These are phyloP conservation scores for Geoglossum glabrum DNA, from an alignment of 495 filamentous ascomycete species.

Conservation along the genomic window DNA sequence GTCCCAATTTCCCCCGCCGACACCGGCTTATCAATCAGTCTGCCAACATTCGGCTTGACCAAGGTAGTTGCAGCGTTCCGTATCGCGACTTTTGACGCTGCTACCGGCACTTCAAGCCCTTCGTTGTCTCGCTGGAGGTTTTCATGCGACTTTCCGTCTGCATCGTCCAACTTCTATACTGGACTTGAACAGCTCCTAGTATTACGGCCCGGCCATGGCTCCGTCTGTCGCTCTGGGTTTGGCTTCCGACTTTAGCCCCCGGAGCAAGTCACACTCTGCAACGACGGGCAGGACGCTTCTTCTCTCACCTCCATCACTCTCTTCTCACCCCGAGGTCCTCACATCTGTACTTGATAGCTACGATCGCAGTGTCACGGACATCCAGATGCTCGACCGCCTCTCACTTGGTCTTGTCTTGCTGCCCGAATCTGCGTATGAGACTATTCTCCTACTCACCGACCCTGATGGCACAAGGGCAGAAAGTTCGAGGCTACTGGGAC, in stretches of 20 bases:
- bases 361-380: constrained; percentile 55
- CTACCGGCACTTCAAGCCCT: too few species aligned
- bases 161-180: background rate
- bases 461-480: constrained; percentile 41
- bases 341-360: constrained; percentile 36
- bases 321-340: constrained; percentile 43
- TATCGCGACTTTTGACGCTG: too few species aligned
- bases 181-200: background rate
- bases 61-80: too few species aligned
- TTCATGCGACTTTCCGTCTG: background rate
- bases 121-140: too few species aligned
- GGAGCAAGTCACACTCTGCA: constrained; percentile 10
- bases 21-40: background rate
- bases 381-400: constrained; percentile 97
- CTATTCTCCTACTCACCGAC: constrained; percentile 67
- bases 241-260: constrained; percentile 21
- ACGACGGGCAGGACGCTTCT: constrained; percentile 34
- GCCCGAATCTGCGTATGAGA: constrained; percentile 57
- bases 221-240: constrained; percentile 3
- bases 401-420: constrained; percentile 64
- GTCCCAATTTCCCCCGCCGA: too few species aligned
- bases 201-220: background rate
- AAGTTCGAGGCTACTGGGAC: constrained; percentile 36
- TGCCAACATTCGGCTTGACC: background rate
- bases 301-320: constrained; percentile 53